Conservation (phyloP, 768 basidiomycete species). For the Asterophora parasitica region DNA sequence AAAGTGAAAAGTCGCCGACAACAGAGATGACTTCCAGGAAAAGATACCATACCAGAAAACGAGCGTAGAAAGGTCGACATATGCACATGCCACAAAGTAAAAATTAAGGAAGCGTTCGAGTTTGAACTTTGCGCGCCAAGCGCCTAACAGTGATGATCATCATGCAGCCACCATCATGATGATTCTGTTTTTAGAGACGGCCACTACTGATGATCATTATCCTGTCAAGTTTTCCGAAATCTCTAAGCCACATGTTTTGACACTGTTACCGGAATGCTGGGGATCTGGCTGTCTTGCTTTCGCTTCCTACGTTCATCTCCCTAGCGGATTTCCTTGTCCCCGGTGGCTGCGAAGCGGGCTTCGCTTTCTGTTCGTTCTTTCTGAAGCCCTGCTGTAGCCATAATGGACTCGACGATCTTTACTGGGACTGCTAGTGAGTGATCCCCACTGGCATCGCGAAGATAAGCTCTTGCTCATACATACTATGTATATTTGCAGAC, state of each 20-base stretch:
- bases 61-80: too few relatives aligned
- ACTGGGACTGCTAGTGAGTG: not conserved
- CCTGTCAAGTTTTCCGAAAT: not conserved
- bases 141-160: too few relatives aligned
- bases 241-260: not conserved
- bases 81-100: too few relatives aligned
- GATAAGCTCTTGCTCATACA: too few relatives aligned
- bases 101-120: too few relatives aligned
- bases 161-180: too few relatives aligned
- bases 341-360: slow-evolving; percentile 15
- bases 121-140: too few relatives aligned
- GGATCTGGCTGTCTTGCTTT: not conserved
- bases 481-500: not conserved
- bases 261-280: not conserved
- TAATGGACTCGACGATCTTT: slow-evolving; percentile 6
- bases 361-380: slow-evolving; percentile 8
- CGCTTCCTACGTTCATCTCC: slow-evolving; percentile 2
- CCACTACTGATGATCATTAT: not conserved
- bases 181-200: too few relatives aligned
- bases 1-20: too few relatives aligned
- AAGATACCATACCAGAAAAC: too few relatives aligned
- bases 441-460: not conserved
- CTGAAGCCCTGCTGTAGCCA: not conserved
- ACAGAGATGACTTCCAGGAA: too few relatives aligned
- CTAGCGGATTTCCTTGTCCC: slow-evolving; percentile 6